phyloP scores from a whole-genome alignment of 1,139 yeast genomes.

The Hansenula sp. region DNA sequence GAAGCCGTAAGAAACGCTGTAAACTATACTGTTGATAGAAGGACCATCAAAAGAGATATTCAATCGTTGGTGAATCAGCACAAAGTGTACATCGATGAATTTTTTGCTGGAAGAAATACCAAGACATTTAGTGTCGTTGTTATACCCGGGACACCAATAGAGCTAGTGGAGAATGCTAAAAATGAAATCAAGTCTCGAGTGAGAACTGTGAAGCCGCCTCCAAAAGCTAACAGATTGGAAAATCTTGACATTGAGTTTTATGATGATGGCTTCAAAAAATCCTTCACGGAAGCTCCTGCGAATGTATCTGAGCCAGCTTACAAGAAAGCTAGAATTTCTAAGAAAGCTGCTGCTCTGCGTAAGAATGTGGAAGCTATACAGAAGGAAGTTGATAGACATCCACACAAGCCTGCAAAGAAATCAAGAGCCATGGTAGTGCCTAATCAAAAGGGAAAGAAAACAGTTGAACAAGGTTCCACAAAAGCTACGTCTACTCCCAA shows the following conservation, averaged over 20 bases:
- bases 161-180: not conserved
- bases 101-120: constrained; percentile 9
- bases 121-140: not conserved
- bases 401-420: no score
- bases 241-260: constrained; percentile 20
- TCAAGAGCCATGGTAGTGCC: no score
- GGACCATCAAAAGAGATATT: constrained; percentile 26
- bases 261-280: constrained; percentile 3
- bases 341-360: no score
- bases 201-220: not conserved
- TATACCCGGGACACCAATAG: not conserved
- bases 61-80: constrained; percentile 21
- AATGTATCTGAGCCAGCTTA: not conserved
- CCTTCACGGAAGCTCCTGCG: not conserved
- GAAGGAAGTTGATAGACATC: no score
- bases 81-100: constrained; percentile 17
- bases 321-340: not conserved
- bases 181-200: not conserved
- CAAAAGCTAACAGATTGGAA: constrained; percentile 13
- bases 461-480: no score
- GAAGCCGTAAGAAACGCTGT: constrained; percentile 20
- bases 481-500: no score
- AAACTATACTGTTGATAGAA: constrained; percentile 28
- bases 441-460: no score
- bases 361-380: no score